Percentiles rank a stretch among this genome's conserved stretches.
These are phyloP conservation scores for Gossypium trilobum DNA, from an alignment of 441 rosid genomes.

Conservation along the genomic window DNA sequence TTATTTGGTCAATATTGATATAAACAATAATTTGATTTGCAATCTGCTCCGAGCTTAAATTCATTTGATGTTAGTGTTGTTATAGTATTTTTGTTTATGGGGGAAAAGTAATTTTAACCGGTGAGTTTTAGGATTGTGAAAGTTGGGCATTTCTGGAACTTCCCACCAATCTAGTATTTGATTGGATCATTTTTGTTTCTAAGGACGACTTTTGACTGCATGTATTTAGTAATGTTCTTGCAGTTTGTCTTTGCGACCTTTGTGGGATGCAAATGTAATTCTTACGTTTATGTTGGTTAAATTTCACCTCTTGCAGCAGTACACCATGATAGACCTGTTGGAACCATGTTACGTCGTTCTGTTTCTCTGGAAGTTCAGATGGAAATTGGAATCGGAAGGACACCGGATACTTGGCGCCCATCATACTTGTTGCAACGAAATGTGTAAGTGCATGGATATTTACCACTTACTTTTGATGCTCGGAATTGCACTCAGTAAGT, in stretches of 20 bases:
- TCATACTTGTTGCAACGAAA: slow-evolving; percentile 28
- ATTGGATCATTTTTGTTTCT: not conserved
- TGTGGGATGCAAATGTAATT: not conserved
- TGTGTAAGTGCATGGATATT: slow-evolving; percentile 29
- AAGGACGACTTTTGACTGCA: not conserved
- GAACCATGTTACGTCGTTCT: slow-evolving; percentile 17
- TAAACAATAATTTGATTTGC: not conserved
- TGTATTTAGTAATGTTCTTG: not conserved
- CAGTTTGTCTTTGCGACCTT: not conserved
- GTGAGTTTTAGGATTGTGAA: not conserved
- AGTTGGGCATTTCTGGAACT: not conserved
- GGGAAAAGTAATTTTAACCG: not conserved
- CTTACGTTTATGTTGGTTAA: not conserved
- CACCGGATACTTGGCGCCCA: slow-evolving; percentile 19
- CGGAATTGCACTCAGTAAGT: not conserved
- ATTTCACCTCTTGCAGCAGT: slow-evolving; percentile 30
- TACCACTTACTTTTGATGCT: not conserved
- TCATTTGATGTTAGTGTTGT: not conserved
- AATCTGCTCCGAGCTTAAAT: not conserved
- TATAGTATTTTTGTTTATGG: not conserved
- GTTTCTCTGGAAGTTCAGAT: slow-evolving; percentile 6
- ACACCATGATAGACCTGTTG: slow-evolving; percentile 18
- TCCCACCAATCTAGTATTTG: not conserved
- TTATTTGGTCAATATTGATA: not conserved
- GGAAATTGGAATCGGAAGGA: slow-evolving; percentile 23